Evolutionary conservation across 2,329 filamentous ascomycete species (phyloP).

Genomic region (Penicillium brasilianum): DNA sequence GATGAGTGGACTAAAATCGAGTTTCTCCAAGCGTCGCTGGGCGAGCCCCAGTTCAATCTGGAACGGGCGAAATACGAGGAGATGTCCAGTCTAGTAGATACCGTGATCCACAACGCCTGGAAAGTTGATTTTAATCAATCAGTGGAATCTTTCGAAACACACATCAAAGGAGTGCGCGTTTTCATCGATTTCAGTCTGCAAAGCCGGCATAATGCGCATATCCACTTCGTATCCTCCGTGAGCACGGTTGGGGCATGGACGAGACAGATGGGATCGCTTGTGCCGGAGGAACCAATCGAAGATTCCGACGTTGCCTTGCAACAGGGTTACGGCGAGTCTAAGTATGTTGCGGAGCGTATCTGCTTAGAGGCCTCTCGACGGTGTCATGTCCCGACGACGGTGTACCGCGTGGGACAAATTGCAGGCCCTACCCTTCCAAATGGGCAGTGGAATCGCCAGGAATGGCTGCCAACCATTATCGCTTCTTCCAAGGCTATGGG

Average conservation of each 20-base stretch:
- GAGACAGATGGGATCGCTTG: conserved; percentile 32
- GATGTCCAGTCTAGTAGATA: conserved; percentile 33
- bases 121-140: conserved; percentile 45
- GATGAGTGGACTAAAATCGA: conserved; percentile 41
- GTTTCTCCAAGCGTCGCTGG: conserved; percentile 37
- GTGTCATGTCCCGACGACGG: conserved; percentile 27
- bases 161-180: conserved; percentile 37
- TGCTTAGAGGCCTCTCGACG: conserved; percentile 41
- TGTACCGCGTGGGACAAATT: conserved; percentile 44
- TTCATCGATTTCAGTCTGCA: conserved; percentile 36
- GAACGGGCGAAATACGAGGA: conserved; percentile 28
- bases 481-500: conserved; percentile 58
- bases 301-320: conserved; percentile 37
- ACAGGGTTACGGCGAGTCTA: conserved; percentile 45
- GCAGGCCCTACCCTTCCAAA: conserved; percentile 36
- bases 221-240: conserved; percentile 41
- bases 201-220: conserved; percentile 28
- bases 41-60: conserved; percentile 35
- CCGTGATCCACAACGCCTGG: conserved; percentile 46
- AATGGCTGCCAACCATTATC: conserved; percentile 61
- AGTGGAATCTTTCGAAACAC: conserved; percentile 41
- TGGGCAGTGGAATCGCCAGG: conserved; percentile 61
- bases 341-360: conserved; percentile 51
- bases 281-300: conserved; percentile 33
- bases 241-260: conserved; percentile 33